phyloP scores from a whole-genome alignment of 2,329 filamentous ascomycete species.

The Lomentospora prolificans region DNA sequence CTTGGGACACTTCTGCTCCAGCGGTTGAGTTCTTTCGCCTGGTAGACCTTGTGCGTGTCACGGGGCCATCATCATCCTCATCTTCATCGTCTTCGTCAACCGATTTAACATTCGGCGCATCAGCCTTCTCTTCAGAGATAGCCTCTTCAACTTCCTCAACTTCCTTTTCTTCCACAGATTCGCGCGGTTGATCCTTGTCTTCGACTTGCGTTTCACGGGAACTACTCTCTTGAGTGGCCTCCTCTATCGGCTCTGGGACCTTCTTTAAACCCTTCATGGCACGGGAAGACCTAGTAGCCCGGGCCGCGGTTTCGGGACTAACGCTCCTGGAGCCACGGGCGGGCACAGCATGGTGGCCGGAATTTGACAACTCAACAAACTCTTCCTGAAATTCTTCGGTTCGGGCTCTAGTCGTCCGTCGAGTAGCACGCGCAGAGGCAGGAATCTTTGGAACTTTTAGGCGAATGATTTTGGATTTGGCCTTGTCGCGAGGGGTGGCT shows the following conservation, averaged over 20 bases:
- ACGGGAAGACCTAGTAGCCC: conserved; percentile 34
- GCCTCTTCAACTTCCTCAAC: conserved; percentile 16
- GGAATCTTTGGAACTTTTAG: conserved; percentile 28
- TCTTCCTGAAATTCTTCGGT: conserved; percentile 46
- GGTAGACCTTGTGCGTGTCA: conserved; percentile 35
- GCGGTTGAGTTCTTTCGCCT: conserved; percentile 21
- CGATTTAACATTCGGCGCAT: conserved; percentile 14
- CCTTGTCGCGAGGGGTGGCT: conserved; percentile 19
- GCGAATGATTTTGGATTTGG: conserved; percentile 28
- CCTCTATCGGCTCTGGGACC: conserved; percentile 37
- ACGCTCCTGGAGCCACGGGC: conserved; percentile 42
- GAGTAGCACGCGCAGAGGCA: conserved; percentile 19
- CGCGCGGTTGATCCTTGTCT: conserved; percentile 22
- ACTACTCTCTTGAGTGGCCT: conserved; percentile 44
- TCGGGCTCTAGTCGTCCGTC: conserved; percentile 41
- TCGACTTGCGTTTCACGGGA: conserved; percentile 27
- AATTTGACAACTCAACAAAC: conserved; percentile 49
- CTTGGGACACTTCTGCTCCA: conserved; percentile 19
- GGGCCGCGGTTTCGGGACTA: conserved; percentile 42
- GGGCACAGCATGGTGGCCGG: conserved; percentile 45
- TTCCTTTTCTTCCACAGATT: conserved; percentile 20
- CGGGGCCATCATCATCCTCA: conserved; percentile 38
- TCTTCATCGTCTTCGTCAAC: conserved; percentile 26
- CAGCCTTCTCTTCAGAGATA: conserved; percentile 10
- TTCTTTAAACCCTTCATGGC: conserved; percentile 41